These are phyloP conservation scores for Chamaenerion angustifolium DNA, from an alignment of 345 rosid species.

Conservation along the genomic window DNA sequence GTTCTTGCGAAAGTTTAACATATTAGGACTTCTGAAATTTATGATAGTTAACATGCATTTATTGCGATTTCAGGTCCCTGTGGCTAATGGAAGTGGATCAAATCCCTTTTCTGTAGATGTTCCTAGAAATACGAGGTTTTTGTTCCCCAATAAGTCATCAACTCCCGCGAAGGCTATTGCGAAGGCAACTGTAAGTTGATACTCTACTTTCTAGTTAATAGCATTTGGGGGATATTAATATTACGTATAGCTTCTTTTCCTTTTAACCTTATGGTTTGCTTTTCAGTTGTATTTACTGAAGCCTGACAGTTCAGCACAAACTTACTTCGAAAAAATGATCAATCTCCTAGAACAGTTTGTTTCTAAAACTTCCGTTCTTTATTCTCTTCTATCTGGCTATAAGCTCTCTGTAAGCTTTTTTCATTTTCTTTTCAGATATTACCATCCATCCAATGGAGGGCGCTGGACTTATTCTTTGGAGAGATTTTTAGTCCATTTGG, in stretches of 20 bases:
- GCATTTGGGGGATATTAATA: conserved; percentile 3
- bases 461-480: conserved; percentile 98
- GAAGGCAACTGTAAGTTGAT: conserved; percentile 64
- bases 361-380: conserved; percentile 12
- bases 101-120: conserved; percentile 89
- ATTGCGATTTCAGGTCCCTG: conserved; percentile 61
- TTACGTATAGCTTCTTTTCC: background rate
- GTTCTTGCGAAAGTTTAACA: background rate
- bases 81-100: conserved; percentile 92
- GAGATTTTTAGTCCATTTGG: conserved; percentile 66
- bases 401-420: background rate
- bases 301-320: conserved; percentile 59
- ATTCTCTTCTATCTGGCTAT: background rate
- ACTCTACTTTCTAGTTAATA: conserved; percentile 4
- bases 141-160: conserved; percentile 66
- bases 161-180: conserved; percentile 89
- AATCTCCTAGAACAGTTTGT: conserved; percentile 98
- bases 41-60: background rate
- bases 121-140: conserved; percentile 86
- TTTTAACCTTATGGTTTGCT: conserved; percentile 10
- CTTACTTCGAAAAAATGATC: conserved; percentile 80
- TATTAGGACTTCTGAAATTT: background rate
- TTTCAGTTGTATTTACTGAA: conserved; percentile 73
- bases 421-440: conserved; percentile 42
- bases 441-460: conserved; percentile 98